Conservation (phyloP, 1,139 yeast species). For the Magnusiomyces suaveolens region DNA sequence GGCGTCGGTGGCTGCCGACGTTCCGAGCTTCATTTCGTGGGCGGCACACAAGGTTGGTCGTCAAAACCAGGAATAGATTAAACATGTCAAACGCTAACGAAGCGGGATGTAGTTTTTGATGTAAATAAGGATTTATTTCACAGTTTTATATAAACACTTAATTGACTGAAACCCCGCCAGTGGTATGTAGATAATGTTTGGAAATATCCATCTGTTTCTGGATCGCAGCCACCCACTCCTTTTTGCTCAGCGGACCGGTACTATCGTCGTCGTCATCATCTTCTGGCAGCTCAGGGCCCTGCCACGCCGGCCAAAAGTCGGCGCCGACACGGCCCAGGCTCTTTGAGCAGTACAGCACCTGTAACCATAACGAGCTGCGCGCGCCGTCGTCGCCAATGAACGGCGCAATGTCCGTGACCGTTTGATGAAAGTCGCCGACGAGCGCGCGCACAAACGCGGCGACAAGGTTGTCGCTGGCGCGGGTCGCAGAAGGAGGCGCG, state of each 20-base stretch:
- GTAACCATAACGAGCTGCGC: slow-evolving; percentile 57
- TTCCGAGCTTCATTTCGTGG: slow-evolving; percentile 53
- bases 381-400: slow-evolving; percentile 37
- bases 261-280: not conserved
- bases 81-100: too few relatives aligned
- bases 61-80: not conserved
- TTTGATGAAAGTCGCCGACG: slow-evolving; percentile 30
- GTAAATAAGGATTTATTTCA: too few relatives aligned
- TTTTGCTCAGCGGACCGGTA: not conserved
- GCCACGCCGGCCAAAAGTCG: slow-evolving; percentile 44
- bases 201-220: slow-evolving; percentile 4
- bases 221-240: slow-evolving; percentile 4
- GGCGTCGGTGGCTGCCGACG: slow-evolving; percentile 55
- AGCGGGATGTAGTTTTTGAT: too few relatives aligned
- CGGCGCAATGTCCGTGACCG: slow-evolving; percentile 34
- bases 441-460: slow-evolving; percentile 38
- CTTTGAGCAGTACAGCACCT: slow-evolving; percentile 66
- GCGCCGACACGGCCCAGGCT: slow-evolving; percentile 62
- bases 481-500: too few relatives aligned
- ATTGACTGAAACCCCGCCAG: not conserved
- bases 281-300: slow-evolving; percentile 14
- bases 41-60: slow-evolving; percentile 19
- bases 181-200: not conserved
- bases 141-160: too few relatives aligned
- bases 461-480: slow-evolving; percentile 29